phyloP scores from a whole-genome alignment of 129 eudicot genomes.

The Ambrosia trifida region DNA sequence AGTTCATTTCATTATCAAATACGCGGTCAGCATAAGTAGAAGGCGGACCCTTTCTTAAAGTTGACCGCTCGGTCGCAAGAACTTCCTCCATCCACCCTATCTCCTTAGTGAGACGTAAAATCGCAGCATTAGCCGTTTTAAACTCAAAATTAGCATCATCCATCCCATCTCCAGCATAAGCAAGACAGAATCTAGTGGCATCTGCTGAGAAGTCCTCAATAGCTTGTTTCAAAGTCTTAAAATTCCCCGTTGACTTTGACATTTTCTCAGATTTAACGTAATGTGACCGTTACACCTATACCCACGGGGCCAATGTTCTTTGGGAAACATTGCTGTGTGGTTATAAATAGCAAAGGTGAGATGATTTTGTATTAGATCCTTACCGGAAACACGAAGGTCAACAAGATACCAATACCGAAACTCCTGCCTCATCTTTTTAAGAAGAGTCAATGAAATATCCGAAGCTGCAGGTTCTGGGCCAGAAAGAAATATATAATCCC shows the following conservation, averaged over 20 bases:
- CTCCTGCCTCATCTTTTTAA: conserved; percentile 67
- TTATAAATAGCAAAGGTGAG: conserved; percentile 77
- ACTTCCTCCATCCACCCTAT: conserved; percentile 78
- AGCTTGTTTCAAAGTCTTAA: conserved; percentile 74
- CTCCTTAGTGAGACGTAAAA: conserved; percentile 80
- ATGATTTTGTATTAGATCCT: conserved; percentile 86
- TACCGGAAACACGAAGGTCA: conserved; percentile 85
- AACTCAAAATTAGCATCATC: conserved; percentile 92
- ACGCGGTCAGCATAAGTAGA: conserved; percentile 70
- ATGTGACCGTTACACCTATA: conserved; percentile 89
- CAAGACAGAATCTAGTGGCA: conserved; percentile 82
- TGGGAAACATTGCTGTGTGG: conserved; percentile 70
- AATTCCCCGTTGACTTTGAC: conserved; percentile 92
- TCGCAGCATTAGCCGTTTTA: conserved; percentile 87
- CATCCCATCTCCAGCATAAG: conserved; percentile 88
- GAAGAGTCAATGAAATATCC: conserved; percentile 37
- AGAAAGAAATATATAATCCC: conserved; percentile 72
- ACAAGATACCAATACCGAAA: conserved; percentile 87
- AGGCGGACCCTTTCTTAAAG: conserved; percentile 57
- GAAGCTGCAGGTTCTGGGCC: conserved; percentile 71
- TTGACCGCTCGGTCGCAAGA: conserved; percentile 47
- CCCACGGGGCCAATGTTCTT: conserved; percentile 79
- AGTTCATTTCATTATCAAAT: conserved; percentile 78
- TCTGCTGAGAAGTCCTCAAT: conserved; percentile 86
- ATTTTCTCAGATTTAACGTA: conserved; percentile 71